Evolutionary conservation across 352 stramenopile species (phyloP), one percentile per base, ranked within the genome.

Genomic region (Phytophthora hybrid): DNA sequence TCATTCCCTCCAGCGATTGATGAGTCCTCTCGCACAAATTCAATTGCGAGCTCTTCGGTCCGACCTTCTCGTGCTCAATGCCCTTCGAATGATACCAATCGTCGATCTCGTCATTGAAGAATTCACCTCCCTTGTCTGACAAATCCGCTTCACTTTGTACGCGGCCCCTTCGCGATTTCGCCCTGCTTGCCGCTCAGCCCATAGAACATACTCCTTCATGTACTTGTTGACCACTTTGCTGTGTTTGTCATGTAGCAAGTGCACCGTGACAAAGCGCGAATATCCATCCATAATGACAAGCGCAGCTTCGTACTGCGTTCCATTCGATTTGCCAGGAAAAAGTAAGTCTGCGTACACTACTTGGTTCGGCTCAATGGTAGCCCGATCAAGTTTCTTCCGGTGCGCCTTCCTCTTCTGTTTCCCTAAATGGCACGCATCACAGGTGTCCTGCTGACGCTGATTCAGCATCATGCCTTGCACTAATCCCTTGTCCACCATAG

Each of bases 61-160:
- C 14, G 13, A 66, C 57, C 7, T 34, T 39, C 8, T 62, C 34
- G 16, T 57, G 57, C n/a, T 64, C 65, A 21, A 72, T 72, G 2
- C 65, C 47, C 29, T 39, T 21, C 21, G 21, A 23, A 6, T 21
- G 5, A 18, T 66, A 72, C 65, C 56, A 72, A 5, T 32, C 13
- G 13, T 55, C 32, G 47, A 72, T 72, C 3, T 18, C 37, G 4
- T 61, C 37, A 39, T 72, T 72, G 4, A 66, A 47, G 13, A 71
- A 65, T 5, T 71, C 55, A 7, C 63, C 63, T 7, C 44, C 63
- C 14, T 71, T 71, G 14, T 59, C 63, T 5, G 63, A 60, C 11
- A 71, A 16, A 64, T 55, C 19, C 41, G 54, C 16, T 59, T 37
- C 54, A 63, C 39, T 41, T 19, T 56, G 31, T 58, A 63, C 16